A percentile compares a stretch with the other conserved stretches of the same genome.
Conservation (phyloP, 2,329 filamentous ascomycete species). For the Nemania sp. region DNA sequence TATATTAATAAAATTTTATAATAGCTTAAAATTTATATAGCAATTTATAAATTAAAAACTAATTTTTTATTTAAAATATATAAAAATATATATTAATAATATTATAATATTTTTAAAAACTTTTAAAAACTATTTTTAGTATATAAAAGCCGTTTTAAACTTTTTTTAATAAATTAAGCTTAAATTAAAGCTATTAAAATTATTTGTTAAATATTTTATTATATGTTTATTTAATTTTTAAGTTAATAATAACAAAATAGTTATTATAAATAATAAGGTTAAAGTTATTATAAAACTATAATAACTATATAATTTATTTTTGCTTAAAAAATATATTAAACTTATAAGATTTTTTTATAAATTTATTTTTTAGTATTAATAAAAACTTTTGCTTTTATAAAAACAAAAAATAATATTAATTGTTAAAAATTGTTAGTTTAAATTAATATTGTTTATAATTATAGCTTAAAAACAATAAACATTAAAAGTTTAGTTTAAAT, state of each 20-base stretch:
- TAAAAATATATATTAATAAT: not conserved
- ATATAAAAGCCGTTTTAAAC: not conserved
- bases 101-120: conserved; percentile 9
- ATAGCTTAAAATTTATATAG: not conserved
- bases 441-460: not conserved
- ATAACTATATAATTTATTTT: not conserved
- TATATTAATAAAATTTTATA: not conserved
- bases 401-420: not conserved
- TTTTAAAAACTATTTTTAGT: not conserved
- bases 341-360: conserved; percentile 11
- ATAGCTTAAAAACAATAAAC: not conserved
- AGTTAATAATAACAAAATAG: not conserved
- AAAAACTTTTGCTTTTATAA: conserved; percentile 1
- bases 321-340: conserved; percentile 8
- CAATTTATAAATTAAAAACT: conserved; percentile 5
- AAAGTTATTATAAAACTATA: conserved; percentile 6
- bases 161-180: not conserved
- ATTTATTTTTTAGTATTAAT: conserved; percentile 8
- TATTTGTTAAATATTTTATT: not conserved
- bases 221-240: not conserved
- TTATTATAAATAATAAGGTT: not conserved
- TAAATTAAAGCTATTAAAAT: not conserved
- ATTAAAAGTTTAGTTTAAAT: not conserved
- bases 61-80: not conserved
- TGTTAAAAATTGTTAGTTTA: not conserved